Conservation (phyloP, 169 alveolate species). For the Eimeria sp. region DNA sequence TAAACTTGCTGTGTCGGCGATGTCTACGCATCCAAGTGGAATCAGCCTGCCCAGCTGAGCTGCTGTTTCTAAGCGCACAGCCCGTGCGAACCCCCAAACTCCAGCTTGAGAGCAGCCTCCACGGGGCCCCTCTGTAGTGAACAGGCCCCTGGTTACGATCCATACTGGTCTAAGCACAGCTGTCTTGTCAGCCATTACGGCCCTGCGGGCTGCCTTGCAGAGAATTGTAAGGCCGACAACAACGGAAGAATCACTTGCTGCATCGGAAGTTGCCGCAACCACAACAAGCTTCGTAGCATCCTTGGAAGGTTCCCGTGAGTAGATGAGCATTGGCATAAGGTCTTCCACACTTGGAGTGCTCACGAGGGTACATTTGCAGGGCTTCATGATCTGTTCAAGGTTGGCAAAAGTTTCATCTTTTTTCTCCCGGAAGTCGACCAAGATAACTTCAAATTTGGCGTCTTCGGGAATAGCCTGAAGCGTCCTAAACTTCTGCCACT, state of each 20-base stretch:
- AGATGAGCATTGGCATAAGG: neutral
- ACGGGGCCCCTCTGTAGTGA: neutral
- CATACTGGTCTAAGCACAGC: slow-evolving; percentile 39
- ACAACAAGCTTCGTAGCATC: slow-evolving; percentile 4
- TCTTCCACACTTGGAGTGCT: slow-evolving; percentile 25
- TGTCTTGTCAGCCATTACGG: slow-evolving; percentile 46
- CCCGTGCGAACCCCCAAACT: slow-evolving; percentile 87
- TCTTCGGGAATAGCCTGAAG: neutral
- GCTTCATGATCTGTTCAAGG: slow-evolving; percentile 5
- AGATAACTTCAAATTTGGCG: neutral
- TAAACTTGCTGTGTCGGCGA: slow-evolving; percentile 15
- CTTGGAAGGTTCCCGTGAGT: neutral
- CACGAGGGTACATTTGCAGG: neutral
- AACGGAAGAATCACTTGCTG: slow-evolving; percentile 13
- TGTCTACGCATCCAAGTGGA: slow-evolving; percentile 82
- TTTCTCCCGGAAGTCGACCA: slow-evolving; percentile 21
- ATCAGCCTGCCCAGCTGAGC: slow-evolving; percentile 47
- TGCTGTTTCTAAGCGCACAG: slow-evolving; percentile 84
- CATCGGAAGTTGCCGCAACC: slow-evolving; percentile 19
- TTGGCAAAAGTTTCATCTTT: neutral
- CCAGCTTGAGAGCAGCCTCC: slow-evolving; percentile 85
- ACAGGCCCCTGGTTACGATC: slow-evolving; percentile 8
- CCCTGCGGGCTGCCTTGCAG: slow-evolving; percentile 50
- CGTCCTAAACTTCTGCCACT: slow-evolving; percentile 67
- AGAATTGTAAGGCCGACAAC: slow-evolving; percentile 40